A percentile compares a stretch with the other conserved stretches of the same genome.
Conservation (phyloP, 257 asterid genomes). For the Salvia hispanica region DNA sequence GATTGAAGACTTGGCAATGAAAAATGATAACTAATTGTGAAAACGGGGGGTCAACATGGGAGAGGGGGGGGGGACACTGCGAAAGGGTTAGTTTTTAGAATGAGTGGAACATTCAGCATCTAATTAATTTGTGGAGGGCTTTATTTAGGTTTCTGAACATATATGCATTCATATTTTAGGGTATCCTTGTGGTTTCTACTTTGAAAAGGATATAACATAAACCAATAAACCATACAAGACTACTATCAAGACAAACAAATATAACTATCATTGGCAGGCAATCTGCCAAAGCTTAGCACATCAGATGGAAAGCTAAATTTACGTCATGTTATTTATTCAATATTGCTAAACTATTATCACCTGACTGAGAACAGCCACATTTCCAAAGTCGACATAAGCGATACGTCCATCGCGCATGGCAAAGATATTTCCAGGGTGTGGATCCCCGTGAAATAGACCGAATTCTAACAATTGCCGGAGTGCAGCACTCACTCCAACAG, state of each 20-base stretch:
- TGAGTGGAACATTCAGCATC: slow-evolving; percentile 14
- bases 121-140: slow-evolving; percentile 4
- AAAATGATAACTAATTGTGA: slow-evolving; percentile 10
- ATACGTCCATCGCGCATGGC: slow-evolving; percentile 99
- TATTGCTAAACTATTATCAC: slow-evolving; percentile 39
- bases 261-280: slow-evolving; percentile 17
- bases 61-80: background rate
- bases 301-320: slow-evolving; percentile 8
- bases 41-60: background rate
- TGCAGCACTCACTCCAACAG: slow-evolving; percentile 99
- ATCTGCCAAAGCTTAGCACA: background rate
- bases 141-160: slow-evolving; percentile 19
- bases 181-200: slow-evolving; percentile 7
- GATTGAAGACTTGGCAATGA: background rate
- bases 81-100: slow-evolving; percentile 16
- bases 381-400: slow-evolving; percentile 98
- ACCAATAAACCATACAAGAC: background rate
- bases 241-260: slow-evolving; percentile 19
- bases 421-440: slow-evolving; percentile 98
- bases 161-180: slow-evolving; percentile 13
- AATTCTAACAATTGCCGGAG: slow-evolving; percentile 91
- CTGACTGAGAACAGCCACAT: slow-evolving; percentile 99
- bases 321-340: slow-evolving; percentile 4
- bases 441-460: slow-evolving; percentile 98
- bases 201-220: background rate